A percentile compares a stretch with the other conserved stretches of the same genome.
phyloP scores from a whole-genome alignment of 257 asterid species.

The Paulownia fortunei region DNA sequence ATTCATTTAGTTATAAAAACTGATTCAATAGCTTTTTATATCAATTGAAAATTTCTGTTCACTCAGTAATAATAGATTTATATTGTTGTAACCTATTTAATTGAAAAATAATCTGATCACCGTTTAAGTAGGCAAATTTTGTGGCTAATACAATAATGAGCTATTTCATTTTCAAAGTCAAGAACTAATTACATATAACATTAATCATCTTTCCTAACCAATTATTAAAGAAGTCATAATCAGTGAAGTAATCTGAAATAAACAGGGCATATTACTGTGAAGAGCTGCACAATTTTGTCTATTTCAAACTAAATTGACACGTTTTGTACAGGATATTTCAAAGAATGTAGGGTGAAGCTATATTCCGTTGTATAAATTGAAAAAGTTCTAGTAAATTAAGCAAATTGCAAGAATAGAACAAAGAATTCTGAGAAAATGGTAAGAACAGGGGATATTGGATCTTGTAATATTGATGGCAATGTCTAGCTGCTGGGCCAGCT shows the following conservation, averaged over 20 bases:
- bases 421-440: not conserved
- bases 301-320: not conserved
- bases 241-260: not conserved
- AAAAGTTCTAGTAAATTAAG: not conserved
- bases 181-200: not conserved
- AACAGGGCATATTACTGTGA: not conserved
- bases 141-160: not conserved
- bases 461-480: not conserved
- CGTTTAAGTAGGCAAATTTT: not conserved
- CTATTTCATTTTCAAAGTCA: not conserved
- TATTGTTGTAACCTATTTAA: not conserved
- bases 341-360: not conserved
- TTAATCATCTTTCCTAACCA: not conserved
- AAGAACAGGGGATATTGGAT: not conserved
- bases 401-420: not conserved
- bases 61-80: not conserved
- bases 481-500: not conserved
- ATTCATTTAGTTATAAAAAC: not conserved
- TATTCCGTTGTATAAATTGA: not conserved
- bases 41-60: not conserved
- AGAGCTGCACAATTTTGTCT: not conserved
- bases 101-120: not conserved
- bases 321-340: not conserved
- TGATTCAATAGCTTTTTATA: not conserved
- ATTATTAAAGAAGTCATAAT: not conserved